Base-by-base conservation (phyloP, 495 filamentous ascomycete species). In the Niebla homalea region DNA sequence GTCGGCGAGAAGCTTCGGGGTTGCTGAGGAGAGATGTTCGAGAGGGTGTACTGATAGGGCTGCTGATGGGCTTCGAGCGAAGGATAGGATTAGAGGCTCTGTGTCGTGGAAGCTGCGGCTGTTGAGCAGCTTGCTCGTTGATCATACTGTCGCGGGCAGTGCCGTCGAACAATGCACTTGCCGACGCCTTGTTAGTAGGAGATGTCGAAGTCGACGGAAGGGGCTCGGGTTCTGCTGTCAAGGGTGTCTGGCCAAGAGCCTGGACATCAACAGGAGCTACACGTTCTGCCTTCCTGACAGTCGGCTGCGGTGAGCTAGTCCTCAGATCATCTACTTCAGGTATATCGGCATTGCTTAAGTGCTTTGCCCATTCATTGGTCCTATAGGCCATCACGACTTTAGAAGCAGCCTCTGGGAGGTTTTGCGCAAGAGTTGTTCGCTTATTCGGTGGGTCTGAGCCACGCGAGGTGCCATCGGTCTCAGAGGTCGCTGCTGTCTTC, bases 301-400 rank as follows among this genome's bases (percentile, higher is more conserved):
- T 11, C 4, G 54, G 20, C 22, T 68, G 64, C 49, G 3, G 56
- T 62, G 52, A 74, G 67, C 68, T 60, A 6, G 70, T 41, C 25
- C 72, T 64, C 10, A 85, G 62, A 1, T 74, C 70, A 14, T 90
- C 85, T 5, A 78, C 57, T n/a, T 85, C 80, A 21, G 87, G 89
- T 4, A 64, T 67, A 16, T 95, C 90, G 4, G 90, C 90, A 38
- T 73, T 66, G 25, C 80, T 77, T 18, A 94, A 67, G 64, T 95
- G 87, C 59, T 95, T 95, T 0, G 89, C 88, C 90, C 90, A 97
- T 67, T 97, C 89, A 56, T 94, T 94, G 5, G 89, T 96, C 42
- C 90, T 78, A 57, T 92, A 96, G 0, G 81, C 84, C 59, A 84
- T 70, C 0, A 87, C 79, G 11, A 94, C 71, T 47, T 72, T 81